Conservation (phyloP, 1,284 basidiomycete species). For the Amylostereum areolatum region DNA sequence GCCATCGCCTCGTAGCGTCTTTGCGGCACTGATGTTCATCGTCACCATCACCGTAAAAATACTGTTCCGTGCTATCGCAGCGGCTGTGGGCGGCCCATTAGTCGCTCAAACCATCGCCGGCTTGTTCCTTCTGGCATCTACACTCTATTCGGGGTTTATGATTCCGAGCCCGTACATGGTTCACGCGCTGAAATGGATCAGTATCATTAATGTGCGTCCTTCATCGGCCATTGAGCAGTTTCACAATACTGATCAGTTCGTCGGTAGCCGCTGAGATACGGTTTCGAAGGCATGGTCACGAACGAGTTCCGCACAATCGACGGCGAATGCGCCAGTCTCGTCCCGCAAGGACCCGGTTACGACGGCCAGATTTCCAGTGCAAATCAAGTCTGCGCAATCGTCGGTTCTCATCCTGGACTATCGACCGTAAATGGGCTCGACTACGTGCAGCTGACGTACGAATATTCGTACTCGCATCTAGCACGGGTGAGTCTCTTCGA, state of each 20-base stretch:
- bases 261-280: no score
- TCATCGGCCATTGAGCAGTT: no score
- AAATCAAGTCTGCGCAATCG: constrained; percentile 44
- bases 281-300: constrained; percentile 35
- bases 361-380: constrained; percentile 65
- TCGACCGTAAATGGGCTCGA: constrained; percentile 40
- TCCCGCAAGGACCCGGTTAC: constrained; percentile 35
- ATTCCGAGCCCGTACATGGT: constrained; percentile 75
- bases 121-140: constrained; percentile 36
- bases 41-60: no score
- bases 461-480: constrained; percentile 42
- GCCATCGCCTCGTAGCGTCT: no score
- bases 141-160: constrained; percentile 66
- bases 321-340: constrained; percentile 25
- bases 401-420: constrained; percentile 46
- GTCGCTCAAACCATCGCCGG: constrained; percentile 36
- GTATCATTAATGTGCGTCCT: constrained; percentile 68
- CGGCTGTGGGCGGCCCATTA: constrained; percentile 30
- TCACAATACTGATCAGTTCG: no score
- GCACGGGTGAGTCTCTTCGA: no score
- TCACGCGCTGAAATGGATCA: constrained; percentile 84
- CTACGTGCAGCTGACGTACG: constrained; percentile 57
- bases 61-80: constrained; percentile 33
- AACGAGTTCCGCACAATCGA: constrained; percentile 37
- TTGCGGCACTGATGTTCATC: constrained; percentile 43